These are phyloP conservation scores for Phytophthora litchii DNA, from an alignment of 352 stramenopile genomes.

Conservation along the genomic window DNA sequence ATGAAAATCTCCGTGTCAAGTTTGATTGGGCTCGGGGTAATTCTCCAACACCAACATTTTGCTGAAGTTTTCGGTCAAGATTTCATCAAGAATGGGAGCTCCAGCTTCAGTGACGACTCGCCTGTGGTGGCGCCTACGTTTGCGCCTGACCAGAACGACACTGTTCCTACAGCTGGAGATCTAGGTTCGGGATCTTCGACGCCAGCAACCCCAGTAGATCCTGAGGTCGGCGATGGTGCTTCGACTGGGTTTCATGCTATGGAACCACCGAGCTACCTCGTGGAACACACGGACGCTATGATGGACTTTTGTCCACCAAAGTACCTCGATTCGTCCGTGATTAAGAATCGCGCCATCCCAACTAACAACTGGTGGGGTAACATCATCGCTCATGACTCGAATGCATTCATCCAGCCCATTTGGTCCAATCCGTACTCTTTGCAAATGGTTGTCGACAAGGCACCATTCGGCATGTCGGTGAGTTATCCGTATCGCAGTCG, in stretches of 20 bases:
- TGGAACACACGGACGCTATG: conserved; percentile 65
- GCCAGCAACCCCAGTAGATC: conserved; percentile 1
- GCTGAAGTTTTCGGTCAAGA: conserved; percentile 18
- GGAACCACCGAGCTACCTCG: conserved; percentile 39
- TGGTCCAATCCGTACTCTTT: conserved; percentile 70
- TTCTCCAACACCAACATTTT: conserved; percentile 29
- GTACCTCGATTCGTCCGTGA: conserved; percentile 49
- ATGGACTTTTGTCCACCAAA: conserved; percentile 54
- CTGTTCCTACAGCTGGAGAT: conserved; percentile 6
- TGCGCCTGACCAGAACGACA: conserved; percentile 10
- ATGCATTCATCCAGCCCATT: conserved; percentile 45
- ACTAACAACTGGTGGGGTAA: conserved; percentile 83
- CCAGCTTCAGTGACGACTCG: conserved; percentile 19
- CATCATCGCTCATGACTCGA: conserved; percentile 56
- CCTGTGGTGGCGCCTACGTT: conserved; percentile 20
- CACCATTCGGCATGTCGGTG: conserved; percentile 55
- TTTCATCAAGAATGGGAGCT: conserved; percentile 14
- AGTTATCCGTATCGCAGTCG: conserved; percentile 64
- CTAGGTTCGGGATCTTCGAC: conserved; percentile 5
- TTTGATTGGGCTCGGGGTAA: conserved; percentile 23
- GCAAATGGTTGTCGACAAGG: conserved; percentile 43
- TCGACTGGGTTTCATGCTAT: conserved; percentile 28
- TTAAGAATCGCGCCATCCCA: conserved; percentile 57
- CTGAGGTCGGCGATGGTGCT: conserved; percentile 14
- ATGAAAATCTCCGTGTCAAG: conserved; percentile 36